These are phyloP conservation scores for Clausena lansium DNA, from an alignment of 345 rosid genomes.

Conservation along the genomic window DNA sequence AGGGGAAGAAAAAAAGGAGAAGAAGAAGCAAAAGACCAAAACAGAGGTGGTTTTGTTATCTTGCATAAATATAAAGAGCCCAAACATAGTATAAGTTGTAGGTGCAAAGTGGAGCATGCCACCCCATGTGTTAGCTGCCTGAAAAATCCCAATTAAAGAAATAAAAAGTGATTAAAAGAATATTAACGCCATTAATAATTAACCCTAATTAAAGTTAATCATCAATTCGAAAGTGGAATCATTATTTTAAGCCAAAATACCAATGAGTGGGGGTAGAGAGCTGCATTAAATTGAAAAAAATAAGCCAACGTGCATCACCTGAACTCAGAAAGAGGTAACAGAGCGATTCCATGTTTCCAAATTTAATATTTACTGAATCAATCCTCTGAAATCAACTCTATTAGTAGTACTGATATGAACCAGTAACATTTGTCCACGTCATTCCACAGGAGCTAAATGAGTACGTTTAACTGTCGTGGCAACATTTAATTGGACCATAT, in stretches of 20 bases:
- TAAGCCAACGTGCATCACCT: constrained; percentile 26
- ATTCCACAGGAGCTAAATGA: neutral
- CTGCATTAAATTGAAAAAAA: too few species aligned
- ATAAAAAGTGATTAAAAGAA: neutral
- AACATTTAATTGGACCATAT: neutral
- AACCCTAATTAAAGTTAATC: neutral
- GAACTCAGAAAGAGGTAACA: neutral
- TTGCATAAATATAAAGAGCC: neutral
- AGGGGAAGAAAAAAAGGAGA: neutral
- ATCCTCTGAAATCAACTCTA: neutral
- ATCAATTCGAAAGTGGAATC: constrained; percentile 1
- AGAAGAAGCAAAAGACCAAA: constrained; percentile 16
- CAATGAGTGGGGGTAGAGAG: constrained; percentile 18
- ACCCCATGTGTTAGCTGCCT: constrained; percentile 35
- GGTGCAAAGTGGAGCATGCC: constrained; percentile 45
- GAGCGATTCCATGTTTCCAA: constrained; percentile 13
- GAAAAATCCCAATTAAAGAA: constrained; percentile 5
- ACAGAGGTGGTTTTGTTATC: neutral
- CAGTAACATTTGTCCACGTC: neutral
- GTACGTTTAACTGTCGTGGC: neutral
- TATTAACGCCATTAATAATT: neutral
- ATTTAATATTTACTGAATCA: neutral
- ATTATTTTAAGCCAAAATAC: neutral
- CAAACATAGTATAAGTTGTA: constrained; percentile 22
- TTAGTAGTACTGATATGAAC: neutral